Evolutionary conservation across 1,139 yeast genomes (phyloP), one percentile per base, ranked within the genome.

Genomic region (Ashbya aceris): DNA sequence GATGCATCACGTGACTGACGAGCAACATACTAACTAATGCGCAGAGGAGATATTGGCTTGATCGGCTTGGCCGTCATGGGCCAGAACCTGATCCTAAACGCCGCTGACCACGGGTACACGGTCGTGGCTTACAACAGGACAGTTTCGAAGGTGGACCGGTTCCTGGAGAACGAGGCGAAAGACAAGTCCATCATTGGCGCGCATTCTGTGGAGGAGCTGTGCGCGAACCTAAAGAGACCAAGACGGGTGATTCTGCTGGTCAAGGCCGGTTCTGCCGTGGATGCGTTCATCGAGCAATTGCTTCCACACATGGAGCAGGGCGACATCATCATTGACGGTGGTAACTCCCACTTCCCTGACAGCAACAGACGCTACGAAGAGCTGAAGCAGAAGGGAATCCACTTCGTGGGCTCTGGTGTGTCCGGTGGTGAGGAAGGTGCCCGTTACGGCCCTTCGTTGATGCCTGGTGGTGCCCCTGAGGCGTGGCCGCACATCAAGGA

Each of bases 391-490:
- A 80, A 89, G 76, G 97, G 95, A 40, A 80, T 89, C 63, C 73
- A 80, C 54, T 91, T 87, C 60, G 98, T 91, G 53, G 98, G 98
- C 61, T 86, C 96, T 51, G 98, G 98, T 83, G 98, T 91, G 52
- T 91, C 97, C 58, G 98, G 98, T 71, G 98, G 98, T 75, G 98
- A 91, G 73, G 98, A 91, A 69, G 98, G 98, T 77, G 98, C 98
- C 60, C 86, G 98, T 74, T 77, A 84, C 69, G 98, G 98, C 65
- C 98, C 98, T 50, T 89, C 97, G 52, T 77, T 91, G 70, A 91
- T 91, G 98, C 98, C 98, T 57, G 98, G 98, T 80, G 98, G 98
- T 65, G 84, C 87, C 66, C 77, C 74, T 56, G 96, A 84, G 60
- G 98, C 98, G 53, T 91, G 98, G 98, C 97, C 97, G 54, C 94